Evolutionary conservation across 1,284 basidiomycete species (phyloP).

Genomic region (Heterobasidion annosum): DNA sequence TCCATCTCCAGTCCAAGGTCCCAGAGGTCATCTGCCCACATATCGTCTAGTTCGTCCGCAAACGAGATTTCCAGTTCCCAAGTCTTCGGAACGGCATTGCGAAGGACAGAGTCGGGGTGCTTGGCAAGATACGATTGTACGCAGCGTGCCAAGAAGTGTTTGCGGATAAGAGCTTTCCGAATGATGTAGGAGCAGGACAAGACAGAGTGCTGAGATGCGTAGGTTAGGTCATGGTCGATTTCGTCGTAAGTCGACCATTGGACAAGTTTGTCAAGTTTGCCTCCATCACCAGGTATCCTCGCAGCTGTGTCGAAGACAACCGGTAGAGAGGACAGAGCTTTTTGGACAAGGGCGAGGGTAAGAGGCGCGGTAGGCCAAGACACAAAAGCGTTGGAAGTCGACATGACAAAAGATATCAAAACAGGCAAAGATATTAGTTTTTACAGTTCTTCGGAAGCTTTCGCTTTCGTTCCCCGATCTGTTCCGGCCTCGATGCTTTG

Average conservation of each 20-base stretch:
- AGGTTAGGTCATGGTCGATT: conserved; percentile 69
- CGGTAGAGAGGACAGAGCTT: conserved; percentile 41
- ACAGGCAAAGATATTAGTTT: background rate
- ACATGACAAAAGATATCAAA: background rate
- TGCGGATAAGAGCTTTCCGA: conserved; percentile 90
- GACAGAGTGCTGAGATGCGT: conserved; percentile 33
- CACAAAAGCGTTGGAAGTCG: conserved; percentile 35
- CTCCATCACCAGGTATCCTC: conserved; percentile 16
- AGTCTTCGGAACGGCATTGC: conserved; percentile 60
- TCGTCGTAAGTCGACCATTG: conserved; percentile 83
- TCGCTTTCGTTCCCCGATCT: too few species aligned
- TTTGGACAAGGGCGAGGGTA: conserved; percentile 59
- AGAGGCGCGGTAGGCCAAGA: conserved; percentile 76
- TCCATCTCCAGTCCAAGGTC: conserved; percentile 69
- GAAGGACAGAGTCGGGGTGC: conserved; percentile 47
- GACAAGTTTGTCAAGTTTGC: conserved; percentile 28
- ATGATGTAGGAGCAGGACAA: conserved; percentile 85
- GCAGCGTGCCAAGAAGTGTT: conserved; percentile 83
- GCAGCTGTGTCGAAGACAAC: conserved; percentile 19
- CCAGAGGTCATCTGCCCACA: conserved; percentile 90
- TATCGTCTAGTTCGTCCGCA: conserved; percentile 92
- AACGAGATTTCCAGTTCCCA: conserved; percentile 88
- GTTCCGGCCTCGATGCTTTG: too few species aligned
- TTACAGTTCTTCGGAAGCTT: background rate
- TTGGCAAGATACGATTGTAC: conserved; percentile 74